A percentile compares a stretch with the other conserved stretches of the same genome.
These are phyloP conservation scores for Oryza officinalis DNA, from an alignment of 176 grass and related monocot species.

Conservation along the genomic window DNA sequence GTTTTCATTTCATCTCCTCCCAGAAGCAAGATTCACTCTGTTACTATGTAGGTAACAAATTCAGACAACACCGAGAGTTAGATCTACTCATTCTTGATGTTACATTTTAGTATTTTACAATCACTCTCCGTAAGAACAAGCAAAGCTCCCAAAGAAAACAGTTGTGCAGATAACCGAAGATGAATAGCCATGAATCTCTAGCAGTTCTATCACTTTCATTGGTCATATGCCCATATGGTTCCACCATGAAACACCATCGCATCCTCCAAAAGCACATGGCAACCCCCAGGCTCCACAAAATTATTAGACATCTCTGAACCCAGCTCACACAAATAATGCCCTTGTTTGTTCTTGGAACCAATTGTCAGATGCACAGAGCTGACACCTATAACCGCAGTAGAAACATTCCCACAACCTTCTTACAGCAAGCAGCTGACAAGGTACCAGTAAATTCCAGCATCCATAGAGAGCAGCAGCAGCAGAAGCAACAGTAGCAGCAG, in stretches of 20 bases:
- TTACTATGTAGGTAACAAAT: neutral
- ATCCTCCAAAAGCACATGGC: conserved; percentile 5
- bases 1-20: neutral
- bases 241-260: neutral
- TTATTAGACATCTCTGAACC: neutral
- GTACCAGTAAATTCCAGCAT: neutral
- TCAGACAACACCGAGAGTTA: neutral
- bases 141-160: neutral
- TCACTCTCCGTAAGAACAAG: neutral
- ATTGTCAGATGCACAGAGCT: neutral
- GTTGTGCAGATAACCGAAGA: neutral
- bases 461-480: neutral
- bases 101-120: neutral
- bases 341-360: conserved; percentile 1
- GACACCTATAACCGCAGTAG: neutral
- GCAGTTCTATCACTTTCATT: neutral
- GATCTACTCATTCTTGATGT: neutral
- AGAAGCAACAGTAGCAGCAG: neutral
- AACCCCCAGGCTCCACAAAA: neutral
- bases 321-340: neutral
- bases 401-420: neutral
- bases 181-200: neutral
- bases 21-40: neutral
- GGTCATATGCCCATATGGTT: neutral
- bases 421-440: conserved; percentile 11